A percentile compares a stretch with the other conserved stretches of the same genome.
Evolutionary conservation across 768 basidiomycete species (phyloP).

Genomic region (Sporobolomyces phaffii): DNA sequence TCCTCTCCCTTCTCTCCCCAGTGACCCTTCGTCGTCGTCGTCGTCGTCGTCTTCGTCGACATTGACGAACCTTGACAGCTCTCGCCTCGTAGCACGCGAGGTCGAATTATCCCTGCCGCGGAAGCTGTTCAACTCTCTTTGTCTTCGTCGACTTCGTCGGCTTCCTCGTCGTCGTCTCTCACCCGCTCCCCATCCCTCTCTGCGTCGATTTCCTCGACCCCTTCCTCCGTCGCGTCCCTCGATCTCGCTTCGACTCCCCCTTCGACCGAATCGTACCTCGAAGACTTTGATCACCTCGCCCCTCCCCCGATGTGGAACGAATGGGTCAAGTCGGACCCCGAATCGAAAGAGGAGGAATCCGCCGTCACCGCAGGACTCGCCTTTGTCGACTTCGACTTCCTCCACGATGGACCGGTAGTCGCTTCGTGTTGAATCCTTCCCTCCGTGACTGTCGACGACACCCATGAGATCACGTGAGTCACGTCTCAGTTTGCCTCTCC

Average conservation of each 20-base stretch:
- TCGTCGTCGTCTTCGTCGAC: not conserved
- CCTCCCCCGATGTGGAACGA: slow-evolving; percentile 20
- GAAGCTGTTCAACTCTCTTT: slow-evolving; percentile 26
- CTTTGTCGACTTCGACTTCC: slow-evolving; percentile 11
- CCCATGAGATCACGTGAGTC: not conserved
- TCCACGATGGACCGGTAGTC: slow-evolving; percentile 1
- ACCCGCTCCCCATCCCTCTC: slow-evolving; percentile 2
- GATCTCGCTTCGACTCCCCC: slow-evolving; percentile 1
- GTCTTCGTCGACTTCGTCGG: not conserved
- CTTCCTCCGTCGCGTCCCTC: slow-evolving; percentile 2
- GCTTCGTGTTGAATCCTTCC: slow-evolving; percentile 4
- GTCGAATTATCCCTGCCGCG: slow-evolving; percentile 36
- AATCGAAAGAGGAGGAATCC: slow-evolving; percentile 1
- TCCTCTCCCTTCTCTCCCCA: slow-evolving; percentile 2
- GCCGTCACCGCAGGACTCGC: slow-evolving; percentile 1
- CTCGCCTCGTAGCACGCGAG: slow-evolving; percentile 41
- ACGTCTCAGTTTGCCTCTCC: too few relatives aligned
- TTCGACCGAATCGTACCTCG: slow-evolving; percentile 6
- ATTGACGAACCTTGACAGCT: slow-evolving; percentile 7
- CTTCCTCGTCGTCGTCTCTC: not conserved
- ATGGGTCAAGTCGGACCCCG: slow-evolving; percentile 2
- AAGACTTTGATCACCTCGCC: slow-evolving; percentile 12
- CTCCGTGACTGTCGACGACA: not conserved
- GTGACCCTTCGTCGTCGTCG: not conserved
- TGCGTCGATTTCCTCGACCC: slow-evolving; percentile 3